Base-by-base conservation (phyloP, 257 asterid species). In the Eustoma russellianum region DNA sequence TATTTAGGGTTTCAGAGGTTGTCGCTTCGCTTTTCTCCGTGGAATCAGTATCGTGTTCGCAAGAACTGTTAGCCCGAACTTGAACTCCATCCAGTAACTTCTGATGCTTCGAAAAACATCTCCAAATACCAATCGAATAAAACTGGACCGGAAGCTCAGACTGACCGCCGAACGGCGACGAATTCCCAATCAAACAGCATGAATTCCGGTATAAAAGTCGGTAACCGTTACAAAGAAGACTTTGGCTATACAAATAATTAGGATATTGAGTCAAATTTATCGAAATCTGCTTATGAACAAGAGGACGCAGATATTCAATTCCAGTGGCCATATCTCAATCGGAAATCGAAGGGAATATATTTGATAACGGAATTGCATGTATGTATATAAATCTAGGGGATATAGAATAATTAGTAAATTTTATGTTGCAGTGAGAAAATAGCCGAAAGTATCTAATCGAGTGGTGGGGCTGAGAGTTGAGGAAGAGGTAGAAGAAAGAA, bases 41-140 rank as follows among this genome's bases (percentile, higher is more conserved):
- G 16, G 98, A 73, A 57, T 87, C 95, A 41, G 90, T 80, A 33
- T 88, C 98, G 51, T 83, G 96, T 33, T 89, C 96, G 51, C 85
- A 76, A 1, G 87, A 79, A 47, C 84, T 75, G 7, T 85, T 78
- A 13, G 92, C 80, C 55, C 77, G 72, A 64, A 80, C 78, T 68
- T 30, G 72, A 13, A 65, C 33, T 13, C 57, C 35, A n/a, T 34
- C 47, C 16, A 61, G 18, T n/a, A 52, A 46, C 34, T 46, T 40
- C 2, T 16, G 48, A 35, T 61, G 46, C 66, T 53, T 56, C 16
- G 59, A 62, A 56, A 52, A 68, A 34, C 34, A 40, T 0, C 71
- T 79, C 48, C 40, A 33, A 7, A 57, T 50, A 13, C 61, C 76
- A 53, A 48, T 71, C 64, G 64, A 46, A 33, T 2, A 24, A 24